Percentiles rank a stretch among this genome's conserved stretches.
phyloP scores from a whole-genome alignment of 495 filamentous ascomycete species.

The Astrocystis sublimbata region DNA sequence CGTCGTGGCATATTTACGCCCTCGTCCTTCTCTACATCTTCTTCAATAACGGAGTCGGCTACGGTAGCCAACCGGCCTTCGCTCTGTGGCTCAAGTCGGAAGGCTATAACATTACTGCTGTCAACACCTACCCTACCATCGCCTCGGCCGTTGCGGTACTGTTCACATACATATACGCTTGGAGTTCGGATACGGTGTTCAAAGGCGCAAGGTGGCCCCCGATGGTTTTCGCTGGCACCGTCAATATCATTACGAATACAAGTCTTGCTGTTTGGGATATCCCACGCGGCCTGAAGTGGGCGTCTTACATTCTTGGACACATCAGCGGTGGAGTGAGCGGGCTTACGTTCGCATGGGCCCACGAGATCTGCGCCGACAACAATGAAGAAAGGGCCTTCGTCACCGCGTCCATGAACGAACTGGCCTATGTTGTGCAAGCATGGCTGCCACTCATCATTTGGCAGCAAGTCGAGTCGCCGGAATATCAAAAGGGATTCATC shows the following conservation, averaged over 20 bases:
- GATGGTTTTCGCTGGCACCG: slow-evolving; percentile 41
- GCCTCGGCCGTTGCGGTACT: slow-evolving; percentile 46
- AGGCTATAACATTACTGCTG: slow-evolving; percentile 36
- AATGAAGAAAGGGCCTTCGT: slow-evolving; percentile 59
- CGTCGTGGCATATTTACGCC: slow-evolving; percentile 47
- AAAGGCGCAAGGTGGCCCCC: slow-evolving; percentile 58
- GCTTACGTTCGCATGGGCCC: slow-evolving; percentile 50
- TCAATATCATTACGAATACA: slow-evolving; percentile 43
- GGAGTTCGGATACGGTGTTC: slow-evolving; percentile 53
- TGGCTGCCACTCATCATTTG: slow-evolving; percentile 51
- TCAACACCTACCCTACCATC: slow-evolving; percentile 50
- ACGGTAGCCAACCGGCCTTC: slow-evolving; percentile 37
- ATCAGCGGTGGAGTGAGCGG: slow-evolving; percentile 39
- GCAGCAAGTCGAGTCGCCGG: slow-evolving; percentile 49
- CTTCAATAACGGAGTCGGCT: slow-evolving; percentile 37
- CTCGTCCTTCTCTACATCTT: slow-evolving; percentile 41
- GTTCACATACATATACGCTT: slow-evolving; percentile 43
- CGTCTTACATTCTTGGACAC: slow-evolving; percentile 50
- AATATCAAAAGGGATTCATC: slow-evolving; percentile 47
- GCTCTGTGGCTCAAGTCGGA: slow-evolving; percentile 40
- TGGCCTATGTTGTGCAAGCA: slow-evolving; percentile 45
- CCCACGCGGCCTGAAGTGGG: slow-evolving; percentile 47
- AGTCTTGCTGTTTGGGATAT: slow-evolving; percentile 47
- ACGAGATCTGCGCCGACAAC: slow-evolving; percentile 53
- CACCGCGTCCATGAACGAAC: slow-evolving; percentile 43